Evolutionary conservation across 495 filamentous ascomycete genomes (phyloP), one percentile per base, ranked within the genome.

Genomic region (Tuber magnatum): DNA sequence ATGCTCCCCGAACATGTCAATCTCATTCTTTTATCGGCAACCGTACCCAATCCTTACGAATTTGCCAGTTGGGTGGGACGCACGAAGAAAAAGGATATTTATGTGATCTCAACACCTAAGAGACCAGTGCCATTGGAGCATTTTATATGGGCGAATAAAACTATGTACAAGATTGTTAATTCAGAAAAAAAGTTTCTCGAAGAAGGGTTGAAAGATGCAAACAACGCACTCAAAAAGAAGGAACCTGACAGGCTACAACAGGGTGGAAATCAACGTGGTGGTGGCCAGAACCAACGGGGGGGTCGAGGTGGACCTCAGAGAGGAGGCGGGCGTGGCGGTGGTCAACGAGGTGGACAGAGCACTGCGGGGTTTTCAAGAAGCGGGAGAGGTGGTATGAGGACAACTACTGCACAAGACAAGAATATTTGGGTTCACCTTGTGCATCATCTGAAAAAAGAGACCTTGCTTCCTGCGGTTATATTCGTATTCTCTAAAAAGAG

Each of bases 401-500:
- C 94, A 10, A 92, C 90, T 24, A 92, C 91, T 74, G 93, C 93
- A 0, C 95, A 99, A 83, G 95, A 99, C 84, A 92, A 91, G 83
- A 98, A 93, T 74, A 87, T 96, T n/a, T 99, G 95, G 95, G 95
- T 99, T 65, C 92, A 96, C 77, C 86, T 99, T 69, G 92, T 98
- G 22, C 92, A 97, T 79, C 92, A 93, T 85, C 87, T 98, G 71
- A 92, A 90, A 80, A 96, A 97, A 81, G 88, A 93, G 75, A 92
- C 89, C 61, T 86, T 99, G 7, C 86, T 99, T 18, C 95, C 95
- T 0, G 93, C 90, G 65, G 97, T 94, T 84, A 94, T 98, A 75
- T 99, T 99, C 83, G 95, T 99, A 69, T 99, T 99, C 84, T 97
- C 94, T 41, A 99, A 98, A 86, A 97, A 92, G 83, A 87, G 95